Base-by-base conservation (phyloP, 495 filamentous ascomycete genomes). In the Chaetomium fimeti region DNA sequence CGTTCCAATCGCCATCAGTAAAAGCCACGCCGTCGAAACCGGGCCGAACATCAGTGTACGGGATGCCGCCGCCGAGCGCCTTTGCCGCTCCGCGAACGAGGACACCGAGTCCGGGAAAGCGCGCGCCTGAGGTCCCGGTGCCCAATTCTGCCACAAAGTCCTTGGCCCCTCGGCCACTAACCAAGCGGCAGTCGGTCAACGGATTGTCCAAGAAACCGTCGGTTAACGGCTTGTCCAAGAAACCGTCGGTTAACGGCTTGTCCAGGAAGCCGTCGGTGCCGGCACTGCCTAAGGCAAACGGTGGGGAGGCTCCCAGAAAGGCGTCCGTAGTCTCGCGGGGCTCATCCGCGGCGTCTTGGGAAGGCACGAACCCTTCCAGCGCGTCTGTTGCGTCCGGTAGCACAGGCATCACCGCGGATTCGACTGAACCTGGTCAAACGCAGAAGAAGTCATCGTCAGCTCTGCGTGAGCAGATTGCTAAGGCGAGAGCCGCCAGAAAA, bases 401-500 rank as follows among this genome's bases (percentile, higher is more conserved):
- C 56, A 81, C 77, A n/a, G 68, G 63, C n/a, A 56, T 70, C 28
- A 78, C 79, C 13, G 66, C 74, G 11, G 70, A 79, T 53, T 78
- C 76, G 20, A 54, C 67, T 11, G 75, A 80, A 52, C 65, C 76
- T 9, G 62, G 59, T 70, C 81, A 59, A 43, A 71, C 65, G 60
- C 78, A 49, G 42, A 77, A 84, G 12, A 93, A 89, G 68, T 90
- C 92, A 1, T 97, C 94, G 3, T 82, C 84, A 42, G 88, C 92
- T 2, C 74, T 98, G 51, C 84, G 94, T 20, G 92, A 97, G 55
- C 91, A 90, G 62, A 97, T 98, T 70, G 92, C 93, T 49, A 94
- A 91, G 73, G 94, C 94, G 9, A 96, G 93, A 72, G 93, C 92
- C 13, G 92, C 92, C 42, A 85, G 86, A 55, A 85, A 88, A 56